Evolutionary conservation across 441 rosid species (phyloP), one percentile per base, ranked within the genome.

Genomic region (Erysimum cheiri): DNA sequence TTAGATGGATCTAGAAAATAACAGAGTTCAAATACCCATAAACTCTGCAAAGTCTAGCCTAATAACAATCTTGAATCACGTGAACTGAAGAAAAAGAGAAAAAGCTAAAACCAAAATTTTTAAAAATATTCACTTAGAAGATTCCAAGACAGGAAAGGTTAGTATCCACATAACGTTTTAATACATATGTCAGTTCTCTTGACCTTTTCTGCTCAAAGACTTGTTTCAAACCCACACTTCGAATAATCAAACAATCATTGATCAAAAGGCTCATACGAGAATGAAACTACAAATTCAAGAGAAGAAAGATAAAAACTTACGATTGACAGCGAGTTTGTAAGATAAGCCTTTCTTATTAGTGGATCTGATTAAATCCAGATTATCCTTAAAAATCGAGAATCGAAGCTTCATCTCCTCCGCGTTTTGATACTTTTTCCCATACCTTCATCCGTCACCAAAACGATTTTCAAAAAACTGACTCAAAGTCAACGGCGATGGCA

Each of bases 301-400:
- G 60, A 59, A 9, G 50, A 40, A 15, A 35, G 12, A 50, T 36
- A 17, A 22, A 68, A 26, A 69, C 87, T 73, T 77, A 92, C 99
- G 79, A 67, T 92, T 92, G 28, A 88, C 64, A 31, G 72, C 91
- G 57, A 94, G 96, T 60, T 81, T 80, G 78, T 87, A 88, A 71
- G 96, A 55, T 47, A 94, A 68, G 36, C 78, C 80, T 78, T 87
- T 90, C 41, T 50, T 73, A 69, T 94, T 90, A 2, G 87, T 86
- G 66, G 94, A 88, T 85, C 87, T 84, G 67, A 94, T 88, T 59
- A 92, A 82, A 80, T 88, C 84, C 74, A 87, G 68, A 75, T 75
- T 94, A 75, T 87, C 89, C 3, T 84, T 79, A 82, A 90, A 94
- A 76, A 87, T 81, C 62, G 81, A 76, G 73, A 88, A 94, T 62